Conservation (phyloP, 305 asterid species). For the Fraxinus platypoda region DNA sequence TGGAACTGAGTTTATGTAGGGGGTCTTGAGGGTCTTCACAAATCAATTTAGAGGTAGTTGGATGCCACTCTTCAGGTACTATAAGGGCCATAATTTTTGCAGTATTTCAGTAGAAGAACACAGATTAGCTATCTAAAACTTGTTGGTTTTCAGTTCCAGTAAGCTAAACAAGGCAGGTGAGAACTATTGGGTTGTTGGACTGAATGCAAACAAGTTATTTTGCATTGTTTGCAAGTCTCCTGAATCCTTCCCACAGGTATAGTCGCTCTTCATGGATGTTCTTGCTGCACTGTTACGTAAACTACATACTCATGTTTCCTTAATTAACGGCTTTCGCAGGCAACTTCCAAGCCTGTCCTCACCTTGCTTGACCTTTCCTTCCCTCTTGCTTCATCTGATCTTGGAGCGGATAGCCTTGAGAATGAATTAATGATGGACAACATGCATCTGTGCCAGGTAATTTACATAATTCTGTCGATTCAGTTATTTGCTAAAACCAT, state of each 20-base stretch:
- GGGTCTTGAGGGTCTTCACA: constrained; percentile 76
- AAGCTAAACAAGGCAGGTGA: constrained; percentile 75
- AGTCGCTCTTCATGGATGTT: constrained; percentile 19
- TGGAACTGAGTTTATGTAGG: constrained; percentile 45
- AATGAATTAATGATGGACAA: constrained; percentile 79
- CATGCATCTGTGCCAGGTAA: constrained; percentile 74
- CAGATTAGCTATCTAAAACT: constrained; percentile 18
- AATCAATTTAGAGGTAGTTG: constrained; percentile 85
- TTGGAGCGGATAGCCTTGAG: constrained; percentile 92
- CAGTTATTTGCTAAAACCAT: constrained; percentile 15
- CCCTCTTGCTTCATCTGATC: constrained; percentile 93
- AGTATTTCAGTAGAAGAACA: neutral
- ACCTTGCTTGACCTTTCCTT: constrained; percentile 81
- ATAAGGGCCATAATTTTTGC: constrained; percentile 1
- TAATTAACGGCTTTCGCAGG: constrained; percentile 42
- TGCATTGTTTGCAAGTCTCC: constrained; percentile 90
- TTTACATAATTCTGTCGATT: constrained; percentile 21
- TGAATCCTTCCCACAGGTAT: constrained; percentile 83
- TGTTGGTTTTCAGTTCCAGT: constrained; percentile 47
- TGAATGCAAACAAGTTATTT: constrained; percentile 74
- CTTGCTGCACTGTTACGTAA: constrained; percentile 12
- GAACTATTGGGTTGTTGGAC: constrained; percentile 84
- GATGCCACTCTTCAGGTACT: constrained; percentile 97
- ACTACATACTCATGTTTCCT: constrained; percentile 16
- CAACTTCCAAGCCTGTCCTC: constrained; percentile 83